Conservation (phyloP, 495 filamentous ascomycete species). For the Paragyromitra xinjiangensis region DNA sequence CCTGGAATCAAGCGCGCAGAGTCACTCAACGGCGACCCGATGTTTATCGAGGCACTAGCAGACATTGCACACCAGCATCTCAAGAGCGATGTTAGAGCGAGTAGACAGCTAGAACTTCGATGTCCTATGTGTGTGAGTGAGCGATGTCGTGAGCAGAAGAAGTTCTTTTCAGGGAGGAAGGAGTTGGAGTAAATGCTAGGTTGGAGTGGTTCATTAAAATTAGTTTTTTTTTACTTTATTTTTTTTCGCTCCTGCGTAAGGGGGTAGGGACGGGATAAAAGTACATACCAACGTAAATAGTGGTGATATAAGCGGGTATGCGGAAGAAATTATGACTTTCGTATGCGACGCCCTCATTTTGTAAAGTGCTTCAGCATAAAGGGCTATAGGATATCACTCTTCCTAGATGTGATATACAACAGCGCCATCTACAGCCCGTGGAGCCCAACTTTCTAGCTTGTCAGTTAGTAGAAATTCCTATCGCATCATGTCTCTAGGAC, state of each 20-base stretch:
- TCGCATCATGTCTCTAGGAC: too few relatives aligned
- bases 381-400: too few relatives aligned
- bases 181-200: conserved; percentile 8
- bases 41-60: conserved; percentile 91
- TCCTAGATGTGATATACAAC: too few relatives aligned
- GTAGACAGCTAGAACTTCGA: conserved; percentile 84
- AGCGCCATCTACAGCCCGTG: too few relatives aligned
- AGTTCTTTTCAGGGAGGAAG: conserved; percentile 38
- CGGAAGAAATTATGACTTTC: too few relatives aligned
- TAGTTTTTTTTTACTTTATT: not conserved
- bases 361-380: too few relatives aligned
- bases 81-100: conserved; percentile 71
- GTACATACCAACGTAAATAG: not conserved
- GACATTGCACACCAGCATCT: conserved; percentile 85
- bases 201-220: too few relatives aligned
- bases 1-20: conserved; percentile 86
- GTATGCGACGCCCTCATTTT: too few relatives aligned
- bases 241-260: not conserved
- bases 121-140: conserved; percentile 96
- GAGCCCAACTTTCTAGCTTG: too few relatives aligned
- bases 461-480: too few relatives aligned
- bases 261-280: not conserved
- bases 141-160: conserved; percentile 84
- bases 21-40: conserved; percentile 88
- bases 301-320: too few relatives aligned